Evolutionary conservation across 768 basidiomycete species (phyloP), one percentile per base, ranked within the genome.

Genomic region (Cystofilobasidium ferigula): DNA sequence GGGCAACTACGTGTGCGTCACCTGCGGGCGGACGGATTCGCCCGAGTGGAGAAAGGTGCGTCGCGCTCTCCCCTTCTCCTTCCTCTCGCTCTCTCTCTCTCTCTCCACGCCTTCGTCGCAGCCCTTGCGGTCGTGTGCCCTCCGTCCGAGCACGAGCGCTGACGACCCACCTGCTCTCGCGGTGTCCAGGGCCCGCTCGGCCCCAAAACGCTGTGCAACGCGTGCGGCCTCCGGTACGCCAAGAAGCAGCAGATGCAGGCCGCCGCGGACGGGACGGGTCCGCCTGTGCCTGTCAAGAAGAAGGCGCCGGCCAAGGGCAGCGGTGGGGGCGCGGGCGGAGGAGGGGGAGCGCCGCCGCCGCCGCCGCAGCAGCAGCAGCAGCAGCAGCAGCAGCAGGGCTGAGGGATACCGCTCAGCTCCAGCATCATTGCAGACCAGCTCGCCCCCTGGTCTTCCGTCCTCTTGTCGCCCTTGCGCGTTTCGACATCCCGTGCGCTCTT

Each of bases 171-270:
- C 47, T 48, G 10, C 59, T 65, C 71, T 43, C 57, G 22, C n/a
- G n/a, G n/a, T n/a, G n/a, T n/a, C n/a, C 57, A 69, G 88, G 94
- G 94, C 14, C 94, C 94, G 0, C 81, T 83, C 62, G 94, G 94
- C 40, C 91, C 94, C 0, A 99, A 97, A 78, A 95, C 94, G n/a
- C 78, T 97, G 6, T 97, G 94, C 79, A 95, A 97, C 62, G 62
- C 67, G 13, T 68, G 67, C 48, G 67, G 67, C 20, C 45, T 68
- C 20, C 62, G 67, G 53, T 68, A 47, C 26, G 58, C 51, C 26
- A 62, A 62, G 47, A 62, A 62, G 48, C 43, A 48, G 43, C 43
- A 62, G 36, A 26, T 38, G 34, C 22, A 38, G 36, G 57, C 57
- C 3, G 57, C 34, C 12, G 57, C 57, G n/a, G 57, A 54, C 51